Evolutionary conservation across 2,329 filamentous ascomycete species (phyloP), one percentile per base, ranked within the genome.

Genomic region (Blastomyces silverae): DNA sequence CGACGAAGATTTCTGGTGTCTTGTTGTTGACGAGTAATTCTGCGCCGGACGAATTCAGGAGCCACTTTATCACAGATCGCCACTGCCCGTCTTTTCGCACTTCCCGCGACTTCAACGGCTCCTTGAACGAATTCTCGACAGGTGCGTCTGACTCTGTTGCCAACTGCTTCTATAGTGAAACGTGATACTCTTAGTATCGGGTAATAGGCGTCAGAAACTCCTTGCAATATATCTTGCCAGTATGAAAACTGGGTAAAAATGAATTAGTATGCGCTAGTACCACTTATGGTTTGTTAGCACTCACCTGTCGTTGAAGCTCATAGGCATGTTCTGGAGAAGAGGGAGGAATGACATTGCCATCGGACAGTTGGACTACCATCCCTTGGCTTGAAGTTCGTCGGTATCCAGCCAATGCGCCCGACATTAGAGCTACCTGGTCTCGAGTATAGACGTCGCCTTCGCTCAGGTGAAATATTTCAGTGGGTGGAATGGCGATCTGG

Each of bases 21-120:
- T 34, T 52, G 46, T 8, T 52, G 46, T 17, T 42, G 50, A 3
- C 17, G 20, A 22, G 58, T 44, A 7, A 57, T 44, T 57, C 17
- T 55, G 31, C 44, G 37, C 44, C 25, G 44, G 44, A 61, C 2
- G 13, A 61, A 48, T 34, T n/a, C 20, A 1, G 58, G 44, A 10
- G n/a, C 15, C 22, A 34, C 6, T n/a, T 15, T 20, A 11, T 44
- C 58, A 22, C 20, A 61, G 7, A 62, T 44, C 34, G 28, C 57
- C 22, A 64, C 37, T 11, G 58, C 63, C 22, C 63, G 61, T 64
- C 63, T 53, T 28, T 64, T 64, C n/a, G 28, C 37, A 25, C 53
- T 48, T 37, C 62, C 62, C 15, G 31, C 25, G 6, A 64, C 22
- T 25, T 64, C 39, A 22, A 60, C 56, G 2, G 55, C 53, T 5